phyloP scores from a whole-genome alignment of 768 basidiomycete species.

The Panaeolus papilionaceus region DNA sequence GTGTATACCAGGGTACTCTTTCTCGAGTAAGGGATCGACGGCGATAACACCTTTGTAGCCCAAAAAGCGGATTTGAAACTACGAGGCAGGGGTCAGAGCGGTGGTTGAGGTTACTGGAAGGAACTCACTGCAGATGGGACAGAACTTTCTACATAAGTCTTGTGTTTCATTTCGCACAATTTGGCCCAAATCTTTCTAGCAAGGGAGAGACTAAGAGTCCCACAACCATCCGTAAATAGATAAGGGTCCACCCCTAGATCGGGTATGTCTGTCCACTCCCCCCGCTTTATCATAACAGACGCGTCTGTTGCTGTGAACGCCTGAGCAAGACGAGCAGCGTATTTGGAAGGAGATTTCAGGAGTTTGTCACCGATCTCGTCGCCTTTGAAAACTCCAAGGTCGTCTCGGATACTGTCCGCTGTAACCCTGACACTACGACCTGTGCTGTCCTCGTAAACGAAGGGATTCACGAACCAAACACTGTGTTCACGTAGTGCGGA shows the following conservation, averaged over 20 bases:
- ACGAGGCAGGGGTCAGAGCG: neutral
- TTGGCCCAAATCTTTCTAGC: conserved; percentile 64
- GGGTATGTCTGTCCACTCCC: conserved; percentile 67
- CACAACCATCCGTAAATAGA: conserved; percentile 79
- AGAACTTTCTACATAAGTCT: conserved; percentile 37
- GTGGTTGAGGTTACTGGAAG: neutral
- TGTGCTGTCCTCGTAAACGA: conserved; percentile 38
- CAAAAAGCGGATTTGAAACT: conserved; percentile 85
- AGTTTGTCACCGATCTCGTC: conserved; percentile 47
- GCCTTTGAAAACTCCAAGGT: conserved; percentile 72
- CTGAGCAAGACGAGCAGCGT: conserved; percentile 83
- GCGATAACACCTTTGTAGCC: conserved; percentile 85
- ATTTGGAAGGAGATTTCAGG: conserved; percentile 71
- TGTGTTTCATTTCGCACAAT: conserved; percentile 50
- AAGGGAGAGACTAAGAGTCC: conserved; percentile 72
- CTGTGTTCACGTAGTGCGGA: conserved; percentile 82
- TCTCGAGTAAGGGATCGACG: conserved; percentile 62
- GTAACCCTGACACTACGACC: conserved; percentile 47
- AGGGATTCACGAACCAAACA: conserved; percentile 82
- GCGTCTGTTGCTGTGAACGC: conserved; percentile 85
- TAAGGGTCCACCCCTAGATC: conserved; percentile 55
- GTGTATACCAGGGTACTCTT: conserved; percentile 51
- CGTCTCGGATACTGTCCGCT: conserved; percentile 62
- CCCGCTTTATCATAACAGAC: conserved; percentile 58
- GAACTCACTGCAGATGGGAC: conserved; percentile 64